A percentile compares a stretch with the other conserved stretches of the same genome.
Evolutionary conservation across 805 yeast species (phyloP).

Genomic region (Brettanomyces anomalus): DNA sequence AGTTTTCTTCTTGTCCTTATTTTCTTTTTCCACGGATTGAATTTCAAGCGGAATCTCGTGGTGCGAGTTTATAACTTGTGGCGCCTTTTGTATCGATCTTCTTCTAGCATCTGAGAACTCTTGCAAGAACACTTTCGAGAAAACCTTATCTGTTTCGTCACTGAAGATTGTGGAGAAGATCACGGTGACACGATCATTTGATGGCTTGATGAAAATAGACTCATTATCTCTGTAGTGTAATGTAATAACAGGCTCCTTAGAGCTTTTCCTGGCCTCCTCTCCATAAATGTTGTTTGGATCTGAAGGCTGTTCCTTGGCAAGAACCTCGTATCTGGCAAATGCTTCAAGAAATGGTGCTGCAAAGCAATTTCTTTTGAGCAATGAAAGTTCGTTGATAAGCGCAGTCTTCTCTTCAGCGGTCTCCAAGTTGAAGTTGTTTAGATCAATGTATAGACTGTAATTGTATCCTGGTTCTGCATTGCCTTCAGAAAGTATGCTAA

Average conservation of each 20-base stretch:
- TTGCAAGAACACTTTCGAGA: slow-evolving; percentile 82
- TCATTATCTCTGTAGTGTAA: slow-evolving; percentile 90
- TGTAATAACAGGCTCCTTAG: slow-evolving; percentile 50
- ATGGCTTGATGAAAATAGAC: slow-evolving; percentile 81
- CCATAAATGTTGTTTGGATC: slow-evolving; percentile 35
- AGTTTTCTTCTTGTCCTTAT: slow-evolving; percentile 28
- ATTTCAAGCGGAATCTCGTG: slow-evolving; percentile 91
- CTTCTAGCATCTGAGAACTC: slow-evolving; percentile 95
- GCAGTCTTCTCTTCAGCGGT: slow-evolving; percentile 38
- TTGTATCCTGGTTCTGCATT: slow-evolving; percentile 74
- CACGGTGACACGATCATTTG: slow-evolving; percentile 94
- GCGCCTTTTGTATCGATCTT: slow-evolving; percentile 94
- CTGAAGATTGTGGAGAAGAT: slow-evolving; percentile 89
- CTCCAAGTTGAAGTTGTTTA: slow-evolving; percentile 20
- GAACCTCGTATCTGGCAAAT: slow-evolving; percentile 64
- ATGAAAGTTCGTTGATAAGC: slow-evolving; percentile 56
- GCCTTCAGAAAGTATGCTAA: slow-evolving; percentile 20
- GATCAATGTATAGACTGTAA: slow-evolving; percentile 63
- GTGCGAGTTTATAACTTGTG: slow-evolving; percentile 90
- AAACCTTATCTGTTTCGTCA: slow-evolving; percentile 92
- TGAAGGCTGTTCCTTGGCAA: slow-evolving; percentile 35
- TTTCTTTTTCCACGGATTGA: slow-evolving; percentile 31
- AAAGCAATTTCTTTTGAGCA: slow-evolving; percentile 76
- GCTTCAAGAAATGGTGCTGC: slow-evolving; percentile 92
- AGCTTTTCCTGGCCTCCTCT: slow-evolving; percentile 26